These are phyloP conservation scores for Candida ascalaphidarum DNA, from an alignment of 805 yeast species.

Conservation along the genomic window DNA sequence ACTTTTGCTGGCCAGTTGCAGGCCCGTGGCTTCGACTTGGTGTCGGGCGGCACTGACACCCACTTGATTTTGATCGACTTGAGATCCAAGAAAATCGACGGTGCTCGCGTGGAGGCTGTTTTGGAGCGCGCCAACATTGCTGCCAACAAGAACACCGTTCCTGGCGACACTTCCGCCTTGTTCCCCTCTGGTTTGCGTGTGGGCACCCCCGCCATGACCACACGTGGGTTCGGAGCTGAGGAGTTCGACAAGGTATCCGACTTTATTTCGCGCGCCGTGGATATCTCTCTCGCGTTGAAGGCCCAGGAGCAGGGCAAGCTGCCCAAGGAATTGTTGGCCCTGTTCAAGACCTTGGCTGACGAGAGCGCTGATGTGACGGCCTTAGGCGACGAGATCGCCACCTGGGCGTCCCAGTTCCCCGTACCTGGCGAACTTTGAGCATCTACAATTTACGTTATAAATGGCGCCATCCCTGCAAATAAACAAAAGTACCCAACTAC, in stretches of 20 bases:
- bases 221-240: slow-evolving; percentile 76
- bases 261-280: slow-evolving; percentile 73
- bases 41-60: slow-evolving; percentile 90
- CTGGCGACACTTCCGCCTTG: slow-evolving; percentile 92
- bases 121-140: slow-evolving; percentile 90
- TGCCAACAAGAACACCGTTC: slow-evolving; percentile 91
- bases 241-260: slow-evolving; percentile 79
- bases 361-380: slow-evolving; percentile 52
- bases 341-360: slow-evolving; percentile 65
- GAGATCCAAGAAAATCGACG: slow-evolving; percentile 76
- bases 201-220: slow-evolving; percentile 98
- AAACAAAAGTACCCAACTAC: no score
- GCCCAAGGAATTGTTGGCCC: slow-evolving; percentile 52
- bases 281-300: slow-evolving; percentile 56
- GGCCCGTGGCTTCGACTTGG: slow-evolving; percentile 64
- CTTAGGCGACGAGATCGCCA: slow-evolving; percentile 57
- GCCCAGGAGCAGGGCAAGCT: slow-evolving; percentile 47
- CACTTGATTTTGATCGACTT: slow-evolving; percentile 84
- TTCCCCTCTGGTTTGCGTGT: slow-evolving; percentile 95
- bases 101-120: slow-evolving; percentile 90
- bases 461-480: no score
- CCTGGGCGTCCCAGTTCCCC: slow-evolving; percentile 70
- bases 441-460: no score
- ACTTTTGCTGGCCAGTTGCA: slow-evolving; percentile 63
- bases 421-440: slow-evolving; percentile 77